Evolutionary conservation across 768 basidiomycete species (phyloP).

Genomic region (Cystoderma amianthinum): DNA sequence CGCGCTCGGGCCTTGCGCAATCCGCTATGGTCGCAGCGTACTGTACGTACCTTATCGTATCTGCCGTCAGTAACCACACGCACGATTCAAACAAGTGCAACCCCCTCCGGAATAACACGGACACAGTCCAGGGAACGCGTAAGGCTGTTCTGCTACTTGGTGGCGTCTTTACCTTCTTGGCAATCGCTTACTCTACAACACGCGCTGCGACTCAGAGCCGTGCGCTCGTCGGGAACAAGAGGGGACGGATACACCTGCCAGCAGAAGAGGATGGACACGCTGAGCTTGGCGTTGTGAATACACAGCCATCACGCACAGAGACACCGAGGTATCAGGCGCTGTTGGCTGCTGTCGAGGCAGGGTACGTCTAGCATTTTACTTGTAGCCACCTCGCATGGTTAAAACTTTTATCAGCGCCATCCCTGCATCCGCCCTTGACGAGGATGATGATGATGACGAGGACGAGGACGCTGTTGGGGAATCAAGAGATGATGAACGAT

Average conservation of each 20-base stretch:
- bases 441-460: constrained; percentile 71
- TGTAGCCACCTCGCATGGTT: background rate
- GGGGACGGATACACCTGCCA: constrained; percentile 57
- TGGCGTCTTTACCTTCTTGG: constrained; percentile 93
- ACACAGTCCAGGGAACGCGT: constrained; percentile 54
- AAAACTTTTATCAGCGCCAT: constrained; percentile 53
- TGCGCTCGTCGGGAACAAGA: constrained; percentile 75
- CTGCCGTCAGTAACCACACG: constrained; percentile 88
- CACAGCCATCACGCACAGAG: constrained; percentile 79
- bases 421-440: constrained; percentile 86
- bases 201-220: constrained; percentile 94
- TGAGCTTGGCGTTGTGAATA: constrained; percentile 71
- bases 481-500: constrained; percentile 84
- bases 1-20: constrained; percentile 91
- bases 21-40: constrained; percentile 97
- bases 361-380: constrained; percentile 38
- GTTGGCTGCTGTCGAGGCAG: constrained; percentile 92
- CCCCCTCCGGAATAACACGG: constrained; percentile 63
- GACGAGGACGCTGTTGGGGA: constrained; percentile 66
- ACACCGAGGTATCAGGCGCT: constrained; percentile 90
- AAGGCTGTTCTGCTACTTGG: constrained; percentile 87
- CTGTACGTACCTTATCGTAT: constrained; percentile 92
- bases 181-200: constrained; percentile 96
- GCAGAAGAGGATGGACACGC: constrained; percentile 52
- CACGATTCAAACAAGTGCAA: constrained; percentile 75